Evolutionary conservation across 2,329 filamentous ascomycete genomes (phyloP), one percentile per base, ranked within the genome.

Genomic region (Sporothrix sp.): DNA sequence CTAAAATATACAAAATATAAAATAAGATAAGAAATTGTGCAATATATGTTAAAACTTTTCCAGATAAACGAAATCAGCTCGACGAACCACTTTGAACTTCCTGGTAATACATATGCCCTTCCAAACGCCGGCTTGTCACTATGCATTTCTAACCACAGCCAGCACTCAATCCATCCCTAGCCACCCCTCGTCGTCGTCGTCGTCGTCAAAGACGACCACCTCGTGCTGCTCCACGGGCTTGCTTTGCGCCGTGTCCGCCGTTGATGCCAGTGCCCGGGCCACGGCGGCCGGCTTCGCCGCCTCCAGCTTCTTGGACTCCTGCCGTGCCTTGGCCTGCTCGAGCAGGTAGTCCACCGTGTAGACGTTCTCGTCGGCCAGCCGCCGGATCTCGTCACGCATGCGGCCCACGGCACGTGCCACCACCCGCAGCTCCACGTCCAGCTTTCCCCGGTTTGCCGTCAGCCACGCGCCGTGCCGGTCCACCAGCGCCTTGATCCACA

Each of bases 311-410:
- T 50, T 43, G 61, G 63, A 14, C 59, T 58, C 45, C 57, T 61
- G 37, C 13, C 46, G 42, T 32, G 58, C 58, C 30, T 18, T 27
- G 14, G 72, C 72, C 63, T 80, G 76, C 1, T 72, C 71, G 7
- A 81, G 66, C 28, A 96, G 70, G 62, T 94, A 96, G 61, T 95
- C 87, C 49, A 96, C 82, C 65, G 85, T 85, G 68, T 95, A 94
- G 47, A 85, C 75, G 61, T 96, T 97, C 64, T 90, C 85, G 59
- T 96, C 89, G 0, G 87, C 87, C 56, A 96, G 68, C 58, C 81
- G 79, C 64, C 87, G 81, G 55, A 97, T 78, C 62, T 95, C 90
- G 52, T 85, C 82, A 57, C 86, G 79, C 69, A 96, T 88, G 61
- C 82, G 82, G 36, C 79, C 75, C 14, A 97, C 78, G 5, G 87